Evolutionary conservation across 495 filamentous ascomycete genomes (phyloP).

Genomic region (Neurospora sublineolata): DNA sequence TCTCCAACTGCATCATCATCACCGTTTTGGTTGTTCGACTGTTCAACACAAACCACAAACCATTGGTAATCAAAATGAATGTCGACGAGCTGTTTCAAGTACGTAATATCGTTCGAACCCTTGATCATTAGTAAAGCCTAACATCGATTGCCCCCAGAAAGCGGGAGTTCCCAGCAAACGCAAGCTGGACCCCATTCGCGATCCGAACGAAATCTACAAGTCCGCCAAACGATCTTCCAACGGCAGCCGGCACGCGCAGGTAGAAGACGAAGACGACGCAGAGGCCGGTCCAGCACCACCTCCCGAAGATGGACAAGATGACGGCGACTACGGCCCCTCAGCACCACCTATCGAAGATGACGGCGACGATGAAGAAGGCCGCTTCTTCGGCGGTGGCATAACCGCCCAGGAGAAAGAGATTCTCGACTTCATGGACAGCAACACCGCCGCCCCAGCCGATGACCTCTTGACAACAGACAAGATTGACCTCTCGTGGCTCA

Average conservation of each 20-base stretch:
- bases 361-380: constrained; percentile 78
- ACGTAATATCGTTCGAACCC: constrained; percentile 6
- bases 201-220: constrained; percentile 78
- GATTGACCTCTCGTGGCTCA: constrained; percentile 74
- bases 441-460: constrained; percentile 27
- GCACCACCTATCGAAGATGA: constrained; percentile 53
- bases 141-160: constrained; percentile 24
- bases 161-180: constrained; percentile 52
- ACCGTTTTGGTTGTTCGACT: neutral
- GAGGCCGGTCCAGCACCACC: constrained; percentile 34
- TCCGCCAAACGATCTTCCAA: constrained; percentile 59
- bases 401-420: constrained; percentile 68
- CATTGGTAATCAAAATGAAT: constrained; percentile 48
- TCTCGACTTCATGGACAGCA: constrained; percentile 73
- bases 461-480: constrained; percentile 51
- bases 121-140: neutral
- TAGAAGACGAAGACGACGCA: constrained; percentile 43
- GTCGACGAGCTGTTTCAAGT: constrained; percentile 84
- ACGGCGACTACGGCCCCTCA: constrained; percentile 56
- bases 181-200: constrained; percentile 58
- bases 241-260: constrained; percentile 29
- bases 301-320: constrained; percentile 39
- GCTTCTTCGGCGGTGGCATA: constrained; percentile 92
- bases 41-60: constrained; percentile 2
- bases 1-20: neutral